Evolutionary conservation across 2,329 filamentous ascomycete species (phyloP), one percentile per base, ranked within the genome.

Genomic region (Furcasterigmium furcatum): DNA sequence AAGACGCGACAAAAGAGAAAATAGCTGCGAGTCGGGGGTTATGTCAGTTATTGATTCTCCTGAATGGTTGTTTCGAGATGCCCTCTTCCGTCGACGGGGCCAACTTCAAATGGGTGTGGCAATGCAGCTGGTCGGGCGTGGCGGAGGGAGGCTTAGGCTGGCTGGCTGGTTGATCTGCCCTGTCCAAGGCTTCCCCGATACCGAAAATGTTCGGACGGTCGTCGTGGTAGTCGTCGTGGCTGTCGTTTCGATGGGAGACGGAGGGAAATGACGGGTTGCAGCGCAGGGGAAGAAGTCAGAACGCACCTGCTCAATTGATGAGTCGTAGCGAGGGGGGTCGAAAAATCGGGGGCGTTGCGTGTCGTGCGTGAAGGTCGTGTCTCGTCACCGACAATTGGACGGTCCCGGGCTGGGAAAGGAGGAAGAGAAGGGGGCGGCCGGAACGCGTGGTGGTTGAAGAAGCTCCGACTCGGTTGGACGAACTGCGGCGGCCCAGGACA

Each of bases 261-360:
- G 12, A 42, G 40, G 21, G 36, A 45, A 16, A 36, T 12, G 18
- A 18, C 19, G n/a, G 34, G n/a, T 16, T 16, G 34, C 10, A 16
- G 30, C 14, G 8, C n/a, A 27, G 12, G 8, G 34, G 34, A 16
- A 16, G 16, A 36, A 12, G 29, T 25, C 21, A 27, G 29, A 20
- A 42, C 40, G 27, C 34, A 42, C 40, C 40, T 42, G 40, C 40
- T 22, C 27, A 30, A 34, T 42, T 25, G 27, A 42, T 21, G 40
- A 22, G 19, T 40, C 38, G 38, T 22, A 18, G n/a, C 30, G 19
- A 25, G 19, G 14, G 19, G 30, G 34, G 21, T n/a, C 9, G 40
- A 9, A 21, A 30, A 29, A 22, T 40, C 38, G 38, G n/a, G 24
- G 24, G 30, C 10, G 30, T 10, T 18, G 22, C 9, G 9, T 19